Evolutionary conservation across 139 green algal species (phyloP).

Genomic region (Chlorella sp.): DNA sequence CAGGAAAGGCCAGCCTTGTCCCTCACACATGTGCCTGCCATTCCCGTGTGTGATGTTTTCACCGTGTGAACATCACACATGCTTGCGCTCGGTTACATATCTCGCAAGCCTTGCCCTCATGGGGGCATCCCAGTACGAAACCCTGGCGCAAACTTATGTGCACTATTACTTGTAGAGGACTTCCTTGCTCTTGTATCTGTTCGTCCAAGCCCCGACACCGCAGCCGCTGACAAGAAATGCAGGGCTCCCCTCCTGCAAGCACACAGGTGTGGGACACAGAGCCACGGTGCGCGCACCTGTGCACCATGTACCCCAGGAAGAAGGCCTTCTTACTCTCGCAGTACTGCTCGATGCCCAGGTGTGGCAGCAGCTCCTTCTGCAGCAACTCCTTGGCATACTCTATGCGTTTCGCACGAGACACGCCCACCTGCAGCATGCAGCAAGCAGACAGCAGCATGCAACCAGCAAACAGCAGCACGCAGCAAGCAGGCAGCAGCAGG

Average conservation of each 20-base stretch:
- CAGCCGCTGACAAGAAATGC: background rate
- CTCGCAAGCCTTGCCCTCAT: background rate
- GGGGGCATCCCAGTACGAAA: background rate
- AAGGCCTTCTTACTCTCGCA: constrained; percentile 78
- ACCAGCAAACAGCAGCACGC: background rate
- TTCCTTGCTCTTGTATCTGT: background rate
- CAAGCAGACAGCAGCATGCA: constrained; percentile 37
- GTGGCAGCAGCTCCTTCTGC: constrained; percentile 94
- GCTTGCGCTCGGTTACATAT: background rate
- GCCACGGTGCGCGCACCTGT: constrained; percentile 29
- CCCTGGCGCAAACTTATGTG: background rate
- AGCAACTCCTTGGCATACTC: constrained; percentile 83
- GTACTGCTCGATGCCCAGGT: constrained; percentile 76
- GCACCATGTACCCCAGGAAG: constrained; percentile 69
- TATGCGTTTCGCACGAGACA: constrained; percentile 81
- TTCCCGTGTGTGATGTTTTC: background rate
- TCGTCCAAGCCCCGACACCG: background rate
- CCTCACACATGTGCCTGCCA: background rate
- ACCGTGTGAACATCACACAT: background rate
- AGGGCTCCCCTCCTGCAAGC: background rate
- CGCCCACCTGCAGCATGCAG: no score
- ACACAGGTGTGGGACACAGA: no score
- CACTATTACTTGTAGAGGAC: background rate
- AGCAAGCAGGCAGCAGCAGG: background rate
- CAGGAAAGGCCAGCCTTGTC: background rate